Percentiles rank a stretch among this genome's conserved stretches.
Evolutionary conservation across 2,329 filamentous ascomycete species (phyloP).

Genomic region (Trichoderma arundinaceum): DNA sequence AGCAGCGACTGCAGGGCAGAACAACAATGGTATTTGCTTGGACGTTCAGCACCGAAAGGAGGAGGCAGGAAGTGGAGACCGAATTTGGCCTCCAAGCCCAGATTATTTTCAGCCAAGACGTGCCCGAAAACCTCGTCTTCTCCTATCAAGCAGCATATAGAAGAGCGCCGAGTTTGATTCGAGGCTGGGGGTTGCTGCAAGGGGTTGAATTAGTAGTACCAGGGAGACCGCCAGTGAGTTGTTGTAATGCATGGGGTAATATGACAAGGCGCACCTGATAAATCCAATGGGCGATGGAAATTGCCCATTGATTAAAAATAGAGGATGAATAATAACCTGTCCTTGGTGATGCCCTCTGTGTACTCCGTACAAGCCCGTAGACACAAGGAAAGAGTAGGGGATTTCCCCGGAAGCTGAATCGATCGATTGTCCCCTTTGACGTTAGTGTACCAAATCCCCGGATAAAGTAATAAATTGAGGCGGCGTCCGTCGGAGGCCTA

Average conservation of each 20-base stretch:
- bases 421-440: not conserved
- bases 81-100: not conserved
- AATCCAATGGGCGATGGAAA: not conserved
- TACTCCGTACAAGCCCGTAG: not conserved
- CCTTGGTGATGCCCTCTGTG: not conserved
- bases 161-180: not conserved
- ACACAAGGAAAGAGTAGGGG: not conserved
- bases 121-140: not conserved
- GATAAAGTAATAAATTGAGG: constrained; percentile 4
- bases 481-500: not conserved
- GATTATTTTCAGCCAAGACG: not conserved
- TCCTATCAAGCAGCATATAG: not conserved
- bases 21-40: not conserved
- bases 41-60: not conserved
- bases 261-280: not conserved
- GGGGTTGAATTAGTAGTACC: not conserved
- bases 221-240: not conserved
- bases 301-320: not conserved
- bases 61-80: not conserved
- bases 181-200: not conserved
- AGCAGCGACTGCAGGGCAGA: not conserved
- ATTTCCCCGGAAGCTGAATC: not conserved
- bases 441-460: constrained; percentile 17
- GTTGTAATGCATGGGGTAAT: not conserved
- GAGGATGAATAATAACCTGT: not conserved